Percentiles rank a stretch among this genome's conserved stretches.
Evolutionary conservation across 2,329 filamentous ascomycete species (phyloP).

Genomic region (Aspergillus eucalypticola): DNA sequence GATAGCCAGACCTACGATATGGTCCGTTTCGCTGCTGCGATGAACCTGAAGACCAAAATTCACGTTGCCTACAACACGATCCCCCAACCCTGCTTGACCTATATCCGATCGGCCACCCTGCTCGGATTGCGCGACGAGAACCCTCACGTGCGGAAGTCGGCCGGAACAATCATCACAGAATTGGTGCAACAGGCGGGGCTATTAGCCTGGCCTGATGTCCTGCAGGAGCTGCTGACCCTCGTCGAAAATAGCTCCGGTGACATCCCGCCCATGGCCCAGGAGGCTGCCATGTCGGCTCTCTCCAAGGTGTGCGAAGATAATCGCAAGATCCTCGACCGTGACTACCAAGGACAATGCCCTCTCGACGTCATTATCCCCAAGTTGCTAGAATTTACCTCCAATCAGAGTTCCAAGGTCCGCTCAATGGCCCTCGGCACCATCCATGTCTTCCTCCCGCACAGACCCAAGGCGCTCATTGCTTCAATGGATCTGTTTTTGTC

Average conservation of each 20-base stretch:
- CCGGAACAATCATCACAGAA: conserved; percentile 93
- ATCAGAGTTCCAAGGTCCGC: conserved; percentile 73
- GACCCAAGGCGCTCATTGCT: conserved; percentile 77
- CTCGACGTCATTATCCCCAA: conserved; percentile 87
- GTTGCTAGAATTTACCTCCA: conserved; percentile 82
- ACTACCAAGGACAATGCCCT: conserved; percentile 85
- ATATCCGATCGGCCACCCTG: conserved; percentile 78
- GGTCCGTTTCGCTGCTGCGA: conserved; percentile 81
- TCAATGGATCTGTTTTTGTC: conserved; percentile 79
- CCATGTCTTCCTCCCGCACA: conserved; percentile 86
- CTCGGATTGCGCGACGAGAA: conserved; percentile 78
- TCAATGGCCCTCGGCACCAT: conserved; percentile 78
- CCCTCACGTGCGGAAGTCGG: conserved; percentile 79
- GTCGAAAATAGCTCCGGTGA: conserved; percentile 72
- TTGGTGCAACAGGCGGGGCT: conserved; percentile 81
- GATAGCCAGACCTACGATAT: conserved; percentile 66
- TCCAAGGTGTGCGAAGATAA: conserved; percentile 98
- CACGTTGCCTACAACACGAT: conserved; percentile 73
- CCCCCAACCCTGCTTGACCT: conserved; percentile 68
- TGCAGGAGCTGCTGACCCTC: conserved; percentile 78
- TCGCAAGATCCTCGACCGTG: conserved; percentile 77
- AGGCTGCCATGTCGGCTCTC: conserved; percentile 90
- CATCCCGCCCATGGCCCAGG: conserved; percentile 71
- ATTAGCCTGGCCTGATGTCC: conserved; percentile 84
- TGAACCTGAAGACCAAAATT: conserved; percentile 96